phyloP scores from a whole-genome alignment of 1,284 basidiomycete species.

The Heliocybe sulcata region DNA sequence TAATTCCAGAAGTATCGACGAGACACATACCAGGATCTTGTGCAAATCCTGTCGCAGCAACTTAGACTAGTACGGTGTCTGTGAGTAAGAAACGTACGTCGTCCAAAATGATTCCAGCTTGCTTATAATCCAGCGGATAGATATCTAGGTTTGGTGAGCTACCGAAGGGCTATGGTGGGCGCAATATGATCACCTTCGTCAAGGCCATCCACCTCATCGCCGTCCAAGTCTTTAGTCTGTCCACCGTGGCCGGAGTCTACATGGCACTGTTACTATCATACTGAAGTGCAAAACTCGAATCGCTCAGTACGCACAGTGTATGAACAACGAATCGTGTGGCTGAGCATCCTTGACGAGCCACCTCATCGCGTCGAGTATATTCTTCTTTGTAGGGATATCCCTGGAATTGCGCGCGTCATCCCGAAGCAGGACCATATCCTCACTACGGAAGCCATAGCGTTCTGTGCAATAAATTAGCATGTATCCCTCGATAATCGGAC shows the following conservation, averaged over 20 bases:
- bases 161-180: too few species aligned
- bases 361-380: constrained; percentile 83
- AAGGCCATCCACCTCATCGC: constrained; percentile 59
- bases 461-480: constrained; percentile 24
- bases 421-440: constrained; percentile 85
- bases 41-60: constrained; percentile 43
- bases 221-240: constrained; percentile 68
- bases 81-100: constrained; percentile 44
- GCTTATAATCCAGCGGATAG: constrained; percentile 73
- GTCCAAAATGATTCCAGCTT: constrained; percentile 64
- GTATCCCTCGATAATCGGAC: background rate
- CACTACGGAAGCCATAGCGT: constrained; percentile 61
- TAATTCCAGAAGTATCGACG: background rate
- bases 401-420: constrained; percentile 64
- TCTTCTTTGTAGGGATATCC: constrained; percentile 68
- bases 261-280: background rate
- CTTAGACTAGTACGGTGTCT: background rate
- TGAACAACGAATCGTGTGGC: constrained; percentile 86
- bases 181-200: constrained; percentile 48
- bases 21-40: constrained; percentile 42
- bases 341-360: constrained; percentile 82
- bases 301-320: constrained; percentile 63
- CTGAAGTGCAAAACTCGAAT: background rate
- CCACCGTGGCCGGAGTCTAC: constrained; percentile 78
- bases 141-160: constrained; percentile 18